Evolutionary conservation across 768 basidiomycete species (phyloP).

Genomic region (Serendipita sp.): DNA sequence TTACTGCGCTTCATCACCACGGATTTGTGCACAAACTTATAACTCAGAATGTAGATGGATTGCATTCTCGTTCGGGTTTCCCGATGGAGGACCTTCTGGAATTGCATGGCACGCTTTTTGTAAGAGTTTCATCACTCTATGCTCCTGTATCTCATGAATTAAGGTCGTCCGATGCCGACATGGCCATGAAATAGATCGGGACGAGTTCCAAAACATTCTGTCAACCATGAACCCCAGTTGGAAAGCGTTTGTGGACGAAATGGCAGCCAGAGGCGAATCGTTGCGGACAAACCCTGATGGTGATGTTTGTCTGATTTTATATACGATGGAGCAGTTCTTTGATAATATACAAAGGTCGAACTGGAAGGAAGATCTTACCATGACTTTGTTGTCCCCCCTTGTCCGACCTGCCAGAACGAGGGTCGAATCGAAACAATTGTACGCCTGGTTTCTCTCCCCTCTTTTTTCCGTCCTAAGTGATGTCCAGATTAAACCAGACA

Average conservation of each 20-base stretch:
- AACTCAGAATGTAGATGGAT: slow-evolving; percentile 82
- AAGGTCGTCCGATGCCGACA: slow-evolving; percentile 36
- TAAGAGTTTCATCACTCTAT: slow-evolving; percentile 19
- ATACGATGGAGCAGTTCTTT: not conserved
- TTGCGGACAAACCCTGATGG: slow-evolving; percentile 85
- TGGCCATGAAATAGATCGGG: slow-evolving; percentile 51
- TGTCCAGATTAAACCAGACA: slow-evolving; percentile 55
- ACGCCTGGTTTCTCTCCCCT: slow-evolving; percentile 11
- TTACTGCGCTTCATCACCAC: slow-evolving; percentile 66
- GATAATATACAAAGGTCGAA: slow-evolving; percentile 38
- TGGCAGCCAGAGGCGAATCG: slow-evolving; percentile 38
- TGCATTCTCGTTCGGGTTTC: slow-evolving; percentile 65
- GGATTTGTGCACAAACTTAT: slow-evolving; percentile 45
- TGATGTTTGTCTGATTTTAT: slow-evolving; percentile 38
- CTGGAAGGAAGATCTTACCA: slow-evolving; percentile 61
- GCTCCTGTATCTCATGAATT: not conserved
- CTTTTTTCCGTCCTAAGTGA: not conserved
- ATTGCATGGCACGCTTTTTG: slow-evolving; percentile 78
- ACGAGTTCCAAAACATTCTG: slow-evolving; percentile 57
- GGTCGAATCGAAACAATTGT: slow-evolving; percentile 46
- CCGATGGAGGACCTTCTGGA: slow-evolving; percentile 48
- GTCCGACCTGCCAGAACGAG: slow-evolving; percentile 45
- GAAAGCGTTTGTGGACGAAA: slow-evolving; percentile 49
- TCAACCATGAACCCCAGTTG: slow-evolving; percentile 62
- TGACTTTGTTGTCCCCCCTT: slow-evolving; percentile 66